phyloP scores from a whole-genome alignment of 2,329 filamentous ascomycete genomes.

The Apiospora hydei region DNA sequence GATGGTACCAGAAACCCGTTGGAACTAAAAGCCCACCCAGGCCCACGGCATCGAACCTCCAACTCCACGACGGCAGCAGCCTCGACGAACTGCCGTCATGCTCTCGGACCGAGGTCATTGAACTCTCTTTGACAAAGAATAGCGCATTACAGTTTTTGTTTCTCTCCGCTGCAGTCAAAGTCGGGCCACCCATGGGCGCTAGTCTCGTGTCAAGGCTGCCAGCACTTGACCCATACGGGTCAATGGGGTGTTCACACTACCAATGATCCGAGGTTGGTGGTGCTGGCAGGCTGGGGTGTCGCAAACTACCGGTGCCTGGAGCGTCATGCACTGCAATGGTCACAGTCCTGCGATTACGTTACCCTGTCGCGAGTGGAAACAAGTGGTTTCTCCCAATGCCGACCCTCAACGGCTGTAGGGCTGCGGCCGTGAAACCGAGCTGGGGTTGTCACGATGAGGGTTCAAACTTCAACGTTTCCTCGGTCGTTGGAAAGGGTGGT shows the following conservation, averaged over 20 bases:
- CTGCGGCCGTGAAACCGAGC: neutral
- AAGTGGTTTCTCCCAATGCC: neutral
- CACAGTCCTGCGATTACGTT: neutral
- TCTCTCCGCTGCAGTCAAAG: neutral
- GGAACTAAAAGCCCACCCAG: neutral
- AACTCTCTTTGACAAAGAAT: neutral
- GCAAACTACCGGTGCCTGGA: neutral
- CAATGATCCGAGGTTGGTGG: neutral
- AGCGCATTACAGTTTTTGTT: neutral
- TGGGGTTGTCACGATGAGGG: neutral
- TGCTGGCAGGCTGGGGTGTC: neutral
- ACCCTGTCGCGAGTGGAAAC: neutral
- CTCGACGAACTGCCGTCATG: neutral
- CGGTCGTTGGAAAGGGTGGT: neutral
- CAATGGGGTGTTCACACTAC: neutral
- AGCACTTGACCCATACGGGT: neutral
- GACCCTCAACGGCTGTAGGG: neutral
- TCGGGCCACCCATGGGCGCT: neutral
- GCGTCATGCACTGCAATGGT: neutral
- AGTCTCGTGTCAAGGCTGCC: neutral
- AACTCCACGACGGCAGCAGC: neutral
- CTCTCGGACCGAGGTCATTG: neutral
- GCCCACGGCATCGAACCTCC: neutral
- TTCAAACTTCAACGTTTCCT: neutral
- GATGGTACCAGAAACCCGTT: constrained; percentile 8